Percentiles rank a stretch among this genome's conserved stretches.
phyloP scores from a whole-genome alignment of 768 basidiomycete genomes.

The Glaciozyma antarctica region DNA sequence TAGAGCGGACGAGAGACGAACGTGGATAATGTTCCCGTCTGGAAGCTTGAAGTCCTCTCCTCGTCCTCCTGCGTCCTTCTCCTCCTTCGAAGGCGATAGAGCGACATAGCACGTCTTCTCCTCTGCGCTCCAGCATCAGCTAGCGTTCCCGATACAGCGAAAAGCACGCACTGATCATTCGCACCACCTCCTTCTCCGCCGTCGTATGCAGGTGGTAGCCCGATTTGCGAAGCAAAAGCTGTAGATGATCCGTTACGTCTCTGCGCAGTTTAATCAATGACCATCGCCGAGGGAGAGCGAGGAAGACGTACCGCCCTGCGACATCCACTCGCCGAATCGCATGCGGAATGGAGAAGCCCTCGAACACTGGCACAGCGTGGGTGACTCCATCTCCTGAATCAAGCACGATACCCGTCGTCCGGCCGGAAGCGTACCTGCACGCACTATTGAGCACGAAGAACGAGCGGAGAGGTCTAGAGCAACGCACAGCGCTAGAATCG shows the following conservation, averaged over 20 bases:
- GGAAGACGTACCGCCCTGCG: slow-evolving; percentile 55
- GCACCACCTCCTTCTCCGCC: slow-evolving; percentile 90
- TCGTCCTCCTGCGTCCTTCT: slow-evolving; percentile 72
- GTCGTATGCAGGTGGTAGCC: slow-evolving; percentile 94
- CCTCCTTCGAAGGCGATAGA: slow-evolving; percentile 83
- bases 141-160: not conserved
- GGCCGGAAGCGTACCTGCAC: slow-evolving; percentile 92
- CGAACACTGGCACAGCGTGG: slow-evolving; percentile 96
- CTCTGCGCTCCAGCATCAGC: slow-evolving; percentile 38
- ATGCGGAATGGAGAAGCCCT: slow-evolving; percentile 98
- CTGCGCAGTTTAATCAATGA: slow-evolving; percentile 42
- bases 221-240: slow-evolving; percentile 82
- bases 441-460: too few relatives aligned
- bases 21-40: slow-evolving; percentile 88
- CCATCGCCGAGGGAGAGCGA: not conserved
- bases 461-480: not conserved
- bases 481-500: slow-evolving; percentile 83
- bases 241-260: slow-evolving; percentile 93
- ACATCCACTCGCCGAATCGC: slow-evolving; percentile 93
- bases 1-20: slow-evolving; percentile 39
- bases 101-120: slow-evolving; percentile 97
- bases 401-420: slow-evolving; percentile 97
- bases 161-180: slow-evolving; percentile 58
- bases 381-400: slow-evolving; percentile 99
- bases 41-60: slow-evolving; percentile 84